These are phyloP conservation scores for Cantharellus cinnabarinus DNA, from an alignment of 768 basidiomycete genomes.

Conservation along the genomic window DNA sequence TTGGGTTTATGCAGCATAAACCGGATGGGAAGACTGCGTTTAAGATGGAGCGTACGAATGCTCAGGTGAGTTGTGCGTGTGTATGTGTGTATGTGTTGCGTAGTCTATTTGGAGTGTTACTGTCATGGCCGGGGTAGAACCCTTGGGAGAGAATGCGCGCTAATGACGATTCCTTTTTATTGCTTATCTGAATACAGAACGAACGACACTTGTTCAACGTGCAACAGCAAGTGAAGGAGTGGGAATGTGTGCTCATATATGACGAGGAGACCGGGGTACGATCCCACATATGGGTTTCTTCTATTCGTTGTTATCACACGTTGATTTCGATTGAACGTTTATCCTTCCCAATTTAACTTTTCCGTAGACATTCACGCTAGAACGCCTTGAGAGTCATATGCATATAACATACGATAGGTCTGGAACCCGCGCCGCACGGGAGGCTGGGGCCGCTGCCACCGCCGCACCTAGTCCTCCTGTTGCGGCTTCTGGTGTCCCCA, in stretches of 20 bases:
- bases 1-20: constrained; percentile 28
- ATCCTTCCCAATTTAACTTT: too few relatives aligned
- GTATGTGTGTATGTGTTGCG: not conserved
- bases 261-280: constrained; percentile 53
- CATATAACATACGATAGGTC: constrained; percentile 27
- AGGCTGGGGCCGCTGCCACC: not conserved
- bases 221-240: constrained; percentile 41
- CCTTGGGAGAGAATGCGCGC: not conserved
- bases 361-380: constrained; percentile 44
- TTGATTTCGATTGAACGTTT: too few relatives aligned
- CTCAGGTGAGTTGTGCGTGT: constrained; percentile 27
- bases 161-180: not conserved
- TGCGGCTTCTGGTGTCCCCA: not conserved
- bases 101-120: not conserved
- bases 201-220: constrained; percentile 33
- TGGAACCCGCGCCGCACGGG: not conserved
- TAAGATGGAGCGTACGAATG: constrained; percentile 42
- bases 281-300: not conserved
- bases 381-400: constrained; percentile 52
- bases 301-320: too few relatives aligned
- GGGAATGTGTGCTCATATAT: constrained; percentile 61
- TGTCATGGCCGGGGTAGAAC: too few relatives aligned
- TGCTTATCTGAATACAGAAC: constrained; percentile 20
- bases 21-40: constrained; percentile 26
- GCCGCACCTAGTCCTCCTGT: not conserved